phyloP scores from a whole-genome alignment of 352 stramenopile genomes.

The Pythium folliculosum region DNA sequence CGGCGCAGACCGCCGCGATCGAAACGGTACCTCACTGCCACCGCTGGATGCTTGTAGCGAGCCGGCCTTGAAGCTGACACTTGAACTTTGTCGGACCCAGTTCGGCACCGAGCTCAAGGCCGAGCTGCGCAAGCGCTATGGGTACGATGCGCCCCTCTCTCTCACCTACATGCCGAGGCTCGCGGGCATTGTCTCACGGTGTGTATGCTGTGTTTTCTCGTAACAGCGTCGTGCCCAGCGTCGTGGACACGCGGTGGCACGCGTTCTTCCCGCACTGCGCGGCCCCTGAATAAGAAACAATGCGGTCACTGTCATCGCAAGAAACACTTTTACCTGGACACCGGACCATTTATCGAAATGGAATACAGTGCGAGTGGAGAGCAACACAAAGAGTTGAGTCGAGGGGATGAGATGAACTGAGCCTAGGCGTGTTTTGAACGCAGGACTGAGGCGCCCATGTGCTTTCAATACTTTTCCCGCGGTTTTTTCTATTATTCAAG shows the following conservation, averaged over 20 bases:
- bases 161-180: background rate
- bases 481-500: background rate
- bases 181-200: too few species aligned
- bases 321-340: too few species aligned
- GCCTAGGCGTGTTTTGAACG: too few species aligned
- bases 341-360: background rate
- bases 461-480: too few species aligned
- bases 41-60: too few species aligned
- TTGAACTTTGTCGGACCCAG: conserved; percentile 22
- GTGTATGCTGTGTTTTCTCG: too few species aligned
- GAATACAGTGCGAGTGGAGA: background rate
- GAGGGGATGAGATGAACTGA: too few species aligned
- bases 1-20: conserved; percentile 32
- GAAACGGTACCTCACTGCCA: conserved; percentile 38
- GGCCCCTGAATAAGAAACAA: conserved; percentile 15
- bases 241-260: conserved; percentile 54
- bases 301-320: background rate
- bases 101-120: conserved; percentile 53
- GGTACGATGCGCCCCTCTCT: conserved; percentile 28
- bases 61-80: too few species aligned
- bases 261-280: conserved; percentile 47
- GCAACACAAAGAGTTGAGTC: too few species aligned
- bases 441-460: too few species aligned
- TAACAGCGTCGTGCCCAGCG: conserved; percentile 51
- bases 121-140: conserved; percentile 60